Evolutionary conservation across 2,329 filamentous ascomycete genomes (phyloP), one percentile per base, ranked within the genome.

Genomic region (Neurospora sp.): DNA sequence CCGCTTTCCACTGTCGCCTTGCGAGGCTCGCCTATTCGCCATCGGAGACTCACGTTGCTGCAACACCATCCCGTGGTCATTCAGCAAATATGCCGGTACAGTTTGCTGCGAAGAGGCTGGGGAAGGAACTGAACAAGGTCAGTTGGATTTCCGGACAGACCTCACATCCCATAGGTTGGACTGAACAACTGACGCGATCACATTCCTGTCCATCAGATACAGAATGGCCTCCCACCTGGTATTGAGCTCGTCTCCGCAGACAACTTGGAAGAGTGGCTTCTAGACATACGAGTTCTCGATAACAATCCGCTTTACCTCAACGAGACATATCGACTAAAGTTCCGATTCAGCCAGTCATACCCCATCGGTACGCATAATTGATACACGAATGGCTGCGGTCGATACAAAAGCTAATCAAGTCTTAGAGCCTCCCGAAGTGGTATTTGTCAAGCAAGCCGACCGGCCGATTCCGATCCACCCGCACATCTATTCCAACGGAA

Each of bases 401-500:
- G 40, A 71, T 68, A 7, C 36, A n/a, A 8, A 9, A 68, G 10
- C 69, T 67, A 36, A 68, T 69, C 72, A 68, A 69, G 10, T 7
- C 11, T 33, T 76, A 97, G 95, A 97, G 83, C 91, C 96, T 0
- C 96, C 96, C 33, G 96, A 99, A 84, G 96, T 98, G 74, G 91
- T 92, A 70, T 99, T 99, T 78, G 85, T 93, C 69, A 84, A 89
- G 75, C 82, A 87, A 68, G 79, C 87, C 40, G 83, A 86, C 75
- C 86, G 88, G 66, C 85, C 86, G 43, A 94, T 99, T 76, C 96
- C 96, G 0, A 94, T 97, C 79, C 96, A 99, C 77, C 96, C 96
- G 3, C 96, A 99, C 82, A 92, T 99, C 80, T 99, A 99, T 83
- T 96, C 92, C 76, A 99, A 99, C 80, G 96, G 96, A 76, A 97